Percentiles rank a stretch among this genome's conserved stretches.
phyloP scores from a whole-genome alignment of 306 rosid genomes.

The Malus fusca region DNA sequence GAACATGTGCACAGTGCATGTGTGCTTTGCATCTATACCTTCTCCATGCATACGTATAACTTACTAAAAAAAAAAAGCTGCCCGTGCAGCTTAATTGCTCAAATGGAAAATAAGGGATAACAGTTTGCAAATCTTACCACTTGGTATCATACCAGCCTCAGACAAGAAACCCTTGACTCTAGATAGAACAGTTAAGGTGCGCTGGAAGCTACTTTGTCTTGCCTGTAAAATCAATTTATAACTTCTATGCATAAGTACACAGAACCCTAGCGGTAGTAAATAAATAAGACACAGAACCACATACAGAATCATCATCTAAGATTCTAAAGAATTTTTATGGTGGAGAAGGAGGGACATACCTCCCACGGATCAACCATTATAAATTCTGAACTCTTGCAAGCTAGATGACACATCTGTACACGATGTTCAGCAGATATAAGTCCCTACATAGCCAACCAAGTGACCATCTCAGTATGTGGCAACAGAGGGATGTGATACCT shows the following conservation, averaged over 20 bases:
- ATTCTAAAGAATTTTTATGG: not conserved
- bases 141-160: slow-evolving; percentile 43
- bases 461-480: slow-evolving; percentile 8
- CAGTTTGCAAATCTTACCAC: slow-evolving; percentile 35
- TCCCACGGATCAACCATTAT: slow-evolving; percentile 98
- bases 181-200: slow-evolving; percentile 55
- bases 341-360: slow-evolving; percentile 31
- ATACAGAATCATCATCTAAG: not conserved
- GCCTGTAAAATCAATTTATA: slow-evolving; percentile 43
- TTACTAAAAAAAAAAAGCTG: not conserved
- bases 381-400: slow-evolving; percentile 70
- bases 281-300: not conserved
- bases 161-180: slow-evolving; percentile 50
- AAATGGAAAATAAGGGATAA: not conserved
- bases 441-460: slow-evolving; percentile 34
- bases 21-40: not conserved
- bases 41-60: not conserved
- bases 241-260: slow-evolving; percentile 7
- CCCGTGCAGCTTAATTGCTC: not conserved
- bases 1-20: not conserved
- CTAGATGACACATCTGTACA: slow-evolving; percentile 51
- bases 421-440: slow-evolving; percentile 75
- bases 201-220: slow-evolving; percentile 61
- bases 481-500: not conserved
- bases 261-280: not conserved